These are phyloP conservation scores for Hemisphaericaspora lyxosophila DNA, from an alignment of 1,139 yeast genomes.

Conservation along the genomic window DNA sequence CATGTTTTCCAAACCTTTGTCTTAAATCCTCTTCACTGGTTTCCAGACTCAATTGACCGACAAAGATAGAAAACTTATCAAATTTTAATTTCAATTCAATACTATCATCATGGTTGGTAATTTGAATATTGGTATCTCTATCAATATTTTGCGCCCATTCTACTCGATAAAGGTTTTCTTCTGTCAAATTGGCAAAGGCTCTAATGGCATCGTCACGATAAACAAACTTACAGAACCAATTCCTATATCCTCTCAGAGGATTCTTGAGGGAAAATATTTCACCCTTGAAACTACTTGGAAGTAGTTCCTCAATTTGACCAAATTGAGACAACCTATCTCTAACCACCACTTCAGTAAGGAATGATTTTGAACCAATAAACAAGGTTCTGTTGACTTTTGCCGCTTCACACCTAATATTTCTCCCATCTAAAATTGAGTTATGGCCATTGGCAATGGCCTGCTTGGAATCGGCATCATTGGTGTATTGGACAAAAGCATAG, in stretches of 20 bases:
- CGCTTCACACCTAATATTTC: slow-evolving; percentile 81
- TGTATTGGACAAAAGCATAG: slow-evolving; percentile 89
- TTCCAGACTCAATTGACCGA: slow-evolving; percentile 64
- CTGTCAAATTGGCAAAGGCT: slow-evolving; percentile 72
- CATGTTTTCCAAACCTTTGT: slow-evolving; percentile 66
- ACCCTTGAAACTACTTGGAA: slow-evolving; percentile 48
- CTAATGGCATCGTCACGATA: slow-evolving; percentile 89
- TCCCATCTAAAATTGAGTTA: slow-evolving; percentile 65
- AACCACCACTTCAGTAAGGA: slow-evolving; percentile 31
- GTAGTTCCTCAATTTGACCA: slow-evolving; percentile 75
- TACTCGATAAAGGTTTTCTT: slow-evolving; percentile 53
- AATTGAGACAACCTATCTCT: slow-evolving; percentile 43
- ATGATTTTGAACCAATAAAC: slow-evolving; percentile 42
- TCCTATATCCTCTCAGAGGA: slow-evolving; percentile 25
- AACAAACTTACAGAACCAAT: slow-evolving; percentile 81
- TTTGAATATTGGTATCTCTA: slow-evolving; percentile 5
- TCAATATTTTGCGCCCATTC: slow-evolving; percentile 88
- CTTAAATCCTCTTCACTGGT: slow-evolving; percentile 54
- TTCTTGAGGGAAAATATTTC: slow-evolving; percentile 16
- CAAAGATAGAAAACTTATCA: slow-evolving; percentile 71
- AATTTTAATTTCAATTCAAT: slow-evolving; percentile 27
- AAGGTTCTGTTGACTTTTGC: slow-evolving; percentile 90
- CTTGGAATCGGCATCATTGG: slow-evolving; percentile 67
- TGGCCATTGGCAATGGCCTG: slow-evolving; percentile 70
- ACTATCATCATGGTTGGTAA: slow-evolving; percentile 8